Conservation (phyloP, 2,329 filamentous ascomycete species). For the Sporothrix pallida region DNA sequence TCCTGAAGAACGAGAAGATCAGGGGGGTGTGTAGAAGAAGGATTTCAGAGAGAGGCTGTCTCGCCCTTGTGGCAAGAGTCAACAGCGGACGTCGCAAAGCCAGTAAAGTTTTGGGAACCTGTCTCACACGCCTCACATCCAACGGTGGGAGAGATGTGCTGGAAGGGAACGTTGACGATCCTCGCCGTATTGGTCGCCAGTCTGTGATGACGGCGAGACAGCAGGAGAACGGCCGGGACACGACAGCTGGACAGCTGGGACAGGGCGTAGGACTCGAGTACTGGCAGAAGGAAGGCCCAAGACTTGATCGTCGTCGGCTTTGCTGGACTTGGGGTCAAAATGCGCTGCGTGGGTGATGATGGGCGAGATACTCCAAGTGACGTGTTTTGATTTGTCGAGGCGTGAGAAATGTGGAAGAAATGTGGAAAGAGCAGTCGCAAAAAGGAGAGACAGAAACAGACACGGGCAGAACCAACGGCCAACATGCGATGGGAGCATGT, state of each 20-base stretch:
- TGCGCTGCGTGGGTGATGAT: not conserved
- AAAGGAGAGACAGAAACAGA: not conserved
- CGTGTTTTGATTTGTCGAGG: not conserved
- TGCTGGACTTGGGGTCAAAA: constrained; percentile 19
- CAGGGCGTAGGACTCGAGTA: not conserved
- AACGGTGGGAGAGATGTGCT: not conserved
- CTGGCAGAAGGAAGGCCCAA: too few relatives aligned
- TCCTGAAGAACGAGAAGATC: not conserved
- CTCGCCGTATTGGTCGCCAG: not conserved
- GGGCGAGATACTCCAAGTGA: not conserved
- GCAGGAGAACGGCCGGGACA: constrained; percentile 14
- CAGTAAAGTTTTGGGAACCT: not conserved
- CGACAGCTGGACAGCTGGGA: not conserved
- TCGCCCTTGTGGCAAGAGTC: not conserved
- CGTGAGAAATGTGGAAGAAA: not conserved
- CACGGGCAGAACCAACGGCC: not conserved
- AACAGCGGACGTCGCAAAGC: not conserved
- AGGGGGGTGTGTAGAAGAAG: not conserved
- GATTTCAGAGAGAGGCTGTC: not conserved
- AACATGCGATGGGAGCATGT: constrained; percentile 6
- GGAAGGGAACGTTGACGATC: not conserved
- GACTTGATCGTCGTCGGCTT: constrained; percentile 4
- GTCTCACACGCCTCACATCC: constrained; percentile 20
- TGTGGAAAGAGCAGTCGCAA: not conserved
- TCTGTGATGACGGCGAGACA: constrained; percentile 8